Evolutionary conservation across 164 flowering plant species (phyloP), one percentile per base, ranked within the genome.

Genomic region (Amborella trichopoda): DNA sequence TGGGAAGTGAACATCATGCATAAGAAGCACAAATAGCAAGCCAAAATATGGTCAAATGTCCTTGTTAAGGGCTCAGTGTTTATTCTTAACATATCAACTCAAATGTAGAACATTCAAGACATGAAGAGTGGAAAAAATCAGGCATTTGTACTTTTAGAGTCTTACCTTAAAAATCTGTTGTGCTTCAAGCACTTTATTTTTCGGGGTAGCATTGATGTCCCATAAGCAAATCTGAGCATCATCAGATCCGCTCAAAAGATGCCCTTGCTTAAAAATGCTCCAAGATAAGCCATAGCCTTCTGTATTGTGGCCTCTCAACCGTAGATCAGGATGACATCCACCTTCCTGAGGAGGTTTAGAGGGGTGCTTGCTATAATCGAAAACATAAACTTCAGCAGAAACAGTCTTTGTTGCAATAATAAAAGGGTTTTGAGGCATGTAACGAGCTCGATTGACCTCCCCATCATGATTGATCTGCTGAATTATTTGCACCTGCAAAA

Each of bases 251-350:
- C 99, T 91, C 40, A 91, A 58, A 38, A 91, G 49, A 69, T 87
- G 78, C 6, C 96, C 99, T 54, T 82, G 70, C 62, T 84, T 91
- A 56, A 78, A 91, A 45, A 58, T 62, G 53, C 95, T 91, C 99
- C 99, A 91, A 1, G 99, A 91, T 41, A 91, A 64, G 32, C 99
- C 99, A 67, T 91, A 91, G 0, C 99, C 99, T 62, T 91, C 99
- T 0, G 83, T 77, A 49, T 56, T 87, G 62, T 87, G 99, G 23
- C 98, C 98, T 66, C 89, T 78, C 63, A 91, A 61, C 67, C 93
- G 78, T 63, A 87, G 59, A 56, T 91, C 98, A 36, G 96, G 98
- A 69, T 46, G 74, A 61, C 95, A 87, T 2, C 88, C 68, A 34
- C 95, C 85, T 66, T 79, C 95, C 3, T 72, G 53, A 34, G 90